These are phyloP conservation scores for Aspergillus uvarum DNA, from an alignment of 2,329 filamentous ascomycete genomes.

Conservation along the genomic window DNA sequence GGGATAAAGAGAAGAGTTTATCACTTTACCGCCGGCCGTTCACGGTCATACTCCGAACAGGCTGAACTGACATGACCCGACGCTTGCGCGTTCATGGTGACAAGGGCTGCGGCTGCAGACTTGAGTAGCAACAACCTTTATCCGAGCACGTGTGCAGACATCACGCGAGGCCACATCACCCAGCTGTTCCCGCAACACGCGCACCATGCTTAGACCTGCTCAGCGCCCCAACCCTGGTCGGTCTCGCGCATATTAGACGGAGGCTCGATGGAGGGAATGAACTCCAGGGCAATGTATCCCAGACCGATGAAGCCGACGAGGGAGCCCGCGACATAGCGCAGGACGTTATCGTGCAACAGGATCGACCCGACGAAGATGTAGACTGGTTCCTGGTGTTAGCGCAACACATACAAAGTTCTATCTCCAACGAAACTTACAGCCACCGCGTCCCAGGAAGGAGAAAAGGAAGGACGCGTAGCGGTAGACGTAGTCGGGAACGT, in stretches of 20 bases:
- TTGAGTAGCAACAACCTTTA: background rate
- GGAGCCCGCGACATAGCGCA: slow-evolving; percentile 73
- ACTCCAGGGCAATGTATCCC: slow-evolving; percentile 73
- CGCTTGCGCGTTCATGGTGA: background rate
- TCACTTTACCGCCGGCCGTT: background rate
- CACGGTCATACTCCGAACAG: background rate
- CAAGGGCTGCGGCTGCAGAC: background rate
- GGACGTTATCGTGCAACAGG: slow-evolving; percentile 66
- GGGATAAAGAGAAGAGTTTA: background rate
- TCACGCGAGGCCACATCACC: slow-evolving; percentile 1
- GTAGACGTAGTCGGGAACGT: slow-evolving; percentile 88
- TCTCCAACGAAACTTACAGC: slow-evolving; percentile 66
- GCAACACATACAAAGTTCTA: background rate
- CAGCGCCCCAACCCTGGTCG: slow-evolving; percentile 72
- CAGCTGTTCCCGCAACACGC: background rate
- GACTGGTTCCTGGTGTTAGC: slow-evolving; percentile 56
- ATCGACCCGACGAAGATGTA: slow-evolving; percentile 94
- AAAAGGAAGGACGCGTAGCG: slow-evolving; percentile 97
- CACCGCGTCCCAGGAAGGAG: slow-evolving; percentile 90
- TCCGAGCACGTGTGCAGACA: background rate
- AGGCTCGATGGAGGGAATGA: slow-evolving; percentile 74
- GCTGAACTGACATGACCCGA: background rate
- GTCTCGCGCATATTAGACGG: slow-evolving; percentile 79
- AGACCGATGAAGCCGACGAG: slow-evolving; percentile 77
- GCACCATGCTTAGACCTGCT: slow-evolving; percentile 61